These are phyloP conservation scores for Mytilinidion resinicola DNA, from an alignment of 495 filamentous ascomycete species.

Conservation along the genomic window DNA sequence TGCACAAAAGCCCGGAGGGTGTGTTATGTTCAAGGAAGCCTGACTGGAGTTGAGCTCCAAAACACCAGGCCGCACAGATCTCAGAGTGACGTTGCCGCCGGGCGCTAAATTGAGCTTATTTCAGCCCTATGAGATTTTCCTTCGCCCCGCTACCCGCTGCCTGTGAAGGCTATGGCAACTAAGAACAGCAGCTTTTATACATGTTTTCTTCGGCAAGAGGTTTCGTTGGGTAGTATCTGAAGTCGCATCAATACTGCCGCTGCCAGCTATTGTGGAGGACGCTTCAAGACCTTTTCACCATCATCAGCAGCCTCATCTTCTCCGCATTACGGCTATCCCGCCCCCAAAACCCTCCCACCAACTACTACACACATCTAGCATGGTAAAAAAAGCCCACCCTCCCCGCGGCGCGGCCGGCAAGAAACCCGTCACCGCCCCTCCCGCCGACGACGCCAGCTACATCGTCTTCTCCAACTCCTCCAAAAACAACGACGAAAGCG, in stretches of 20 bases:
- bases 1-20: too few species aligned
- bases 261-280: too few species aligned
- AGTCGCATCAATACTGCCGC: too few species aligned
- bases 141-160: background rate
- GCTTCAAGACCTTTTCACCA: too few species aligned
- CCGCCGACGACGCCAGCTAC: conserved; percentile 52
- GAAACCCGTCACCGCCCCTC: conserved; percentile 18
- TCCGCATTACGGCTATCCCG: background rate
- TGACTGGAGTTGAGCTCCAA: too few species aligned
- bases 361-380: background rate
- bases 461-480: conserved; percentile 61
- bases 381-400: conserved; percentile 28
- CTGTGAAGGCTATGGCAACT: too few species aligned
- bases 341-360: background rate
- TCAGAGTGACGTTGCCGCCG: conserved; percentile 1
- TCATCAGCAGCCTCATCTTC: background rate
- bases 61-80: background rate
- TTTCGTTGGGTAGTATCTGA: too few species aligned
- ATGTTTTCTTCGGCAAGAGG: too few species aligned
- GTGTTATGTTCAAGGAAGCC: too few species aligned
- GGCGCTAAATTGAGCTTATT: conserved; percentile 2
- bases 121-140: conserved; percentile 4
- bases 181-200: too few species aligned
- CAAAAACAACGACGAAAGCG: conserved; percentile 35
- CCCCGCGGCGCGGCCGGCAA: conserved; percentile 29